Evolutionary conservation across 2,329 filamentous ascomycete genomes (phyloP).

Genomic region (Pyricularia sp.): DNA sequence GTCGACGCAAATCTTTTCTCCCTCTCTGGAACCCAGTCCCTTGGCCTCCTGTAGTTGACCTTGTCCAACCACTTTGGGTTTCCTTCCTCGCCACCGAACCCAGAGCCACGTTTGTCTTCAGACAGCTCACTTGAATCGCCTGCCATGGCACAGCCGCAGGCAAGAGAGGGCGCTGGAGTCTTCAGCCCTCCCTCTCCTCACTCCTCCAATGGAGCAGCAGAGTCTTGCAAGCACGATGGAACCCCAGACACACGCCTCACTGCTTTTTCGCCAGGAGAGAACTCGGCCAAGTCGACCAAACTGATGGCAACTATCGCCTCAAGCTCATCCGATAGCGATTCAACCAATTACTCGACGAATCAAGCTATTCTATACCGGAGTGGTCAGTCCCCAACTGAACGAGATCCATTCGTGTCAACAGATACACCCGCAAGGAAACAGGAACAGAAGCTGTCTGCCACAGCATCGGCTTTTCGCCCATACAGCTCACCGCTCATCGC

Average conservation of each 20-base stretch:
- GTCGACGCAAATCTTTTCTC: neutral
- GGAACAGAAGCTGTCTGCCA: conserved; percentile 45
- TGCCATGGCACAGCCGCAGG: conserved; percentile 24
- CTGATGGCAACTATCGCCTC: conserved; percentile 19
- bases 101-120: neutral
- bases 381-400: conserved; percentile 19
- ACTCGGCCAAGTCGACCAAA: conserved; percentile 29
- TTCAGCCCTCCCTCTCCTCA: conserved; percentile 33
- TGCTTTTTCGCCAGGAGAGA: conserved; percentile 49
- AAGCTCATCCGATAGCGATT: conserved; percentile 15
- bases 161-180: conserved; percentile 18
- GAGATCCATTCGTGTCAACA: conserved; percentile 41
- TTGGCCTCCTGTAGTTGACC: too few species aligned
- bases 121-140: neutral
- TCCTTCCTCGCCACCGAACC: neutral
- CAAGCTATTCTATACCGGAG: conserved; percentile 15
- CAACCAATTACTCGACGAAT: conserved; percentile 14
- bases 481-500: conserved; percentile 17
- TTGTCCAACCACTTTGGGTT: neutral
- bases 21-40: neutral
- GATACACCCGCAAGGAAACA: conserved; percentile 17
- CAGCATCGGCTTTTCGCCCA: conserved; percentile 49
- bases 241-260: conserved; percentile 54
- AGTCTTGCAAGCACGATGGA: conserved; percentile 39
- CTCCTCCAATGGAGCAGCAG: conserved; percentile 36